Base-by-base conservation (phyloP, 2,329 filamentous ascomycete genomes). In the Periconia macrospinosa region DNA sequence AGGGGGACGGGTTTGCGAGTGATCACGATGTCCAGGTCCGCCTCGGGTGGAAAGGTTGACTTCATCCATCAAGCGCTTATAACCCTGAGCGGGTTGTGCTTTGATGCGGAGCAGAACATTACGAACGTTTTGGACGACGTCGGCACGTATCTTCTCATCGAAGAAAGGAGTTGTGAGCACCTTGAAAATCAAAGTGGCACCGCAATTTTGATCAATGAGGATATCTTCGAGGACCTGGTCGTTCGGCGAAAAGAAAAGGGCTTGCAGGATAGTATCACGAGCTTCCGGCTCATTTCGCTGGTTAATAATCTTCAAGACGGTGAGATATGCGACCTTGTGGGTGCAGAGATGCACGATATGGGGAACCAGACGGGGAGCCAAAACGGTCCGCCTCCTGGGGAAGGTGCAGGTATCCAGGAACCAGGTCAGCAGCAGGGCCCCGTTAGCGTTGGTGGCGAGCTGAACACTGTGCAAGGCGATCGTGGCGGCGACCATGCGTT, bases 21-120 rank as follows among this genome's bases (percentile, higher is more conserved):
- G 67, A 19, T 74, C 71, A 19, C 72, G 69, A 30, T 57, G 66
- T 23, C 65, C 67, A 40, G 75, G 72, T 48, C 76, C 75, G 49
- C 73, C 73, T 41, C 79, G 77, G 17, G 79, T 80, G 1, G 93
- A 95, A 37, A 99, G 78, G 55, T 93, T 92, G 63, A 99, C 94
- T 72, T 99, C 94, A 67, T 99, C 94, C 94, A 99, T 99, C 55
- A 99, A 79, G 49, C 94, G 89, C 82, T 97, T 99, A 79, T 99
- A 99, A 49, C 94, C 94, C 76, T 97, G 94, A 57, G 88, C 89
- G 15, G 94, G 91, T 67, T 96, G 91, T 6, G 92, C 93, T 78
- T 97, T 97, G 75, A 97, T 88, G 66, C 89, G 89, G 33, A 93
- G 77, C 33, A 99, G 82, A 40, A 97, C 92, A 65, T 86, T 91